A percentile compares a stretch with the other conserved stretches of the same genome.
Conservation (phyloP, 257 asterid species). For the Solanum chiquidenum region DNA sequence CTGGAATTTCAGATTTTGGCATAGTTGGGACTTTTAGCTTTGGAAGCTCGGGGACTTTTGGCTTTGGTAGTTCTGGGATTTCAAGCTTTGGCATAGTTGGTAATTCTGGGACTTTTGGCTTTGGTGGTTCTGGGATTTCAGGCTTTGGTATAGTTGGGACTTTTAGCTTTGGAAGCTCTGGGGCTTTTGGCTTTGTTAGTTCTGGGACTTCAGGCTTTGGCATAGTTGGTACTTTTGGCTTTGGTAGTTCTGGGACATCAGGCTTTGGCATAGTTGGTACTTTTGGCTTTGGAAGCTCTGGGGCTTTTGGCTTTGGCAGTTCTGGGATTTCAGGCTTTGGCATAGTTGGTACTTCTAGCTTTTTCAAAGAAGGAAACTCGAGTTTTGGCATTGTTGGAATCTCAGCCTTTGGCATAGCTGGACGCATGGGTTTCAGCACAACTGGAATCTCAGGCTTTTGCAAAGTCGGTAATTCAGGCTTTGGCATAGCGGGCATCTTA, state of each 20-base stretch:
- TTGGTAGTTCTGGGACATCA: neutral
- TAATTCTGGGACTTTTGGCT: neutral
- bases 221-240: neutral
- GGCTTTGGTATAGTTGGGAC: neutral
- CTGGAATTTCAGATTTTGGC: too few species aligned
- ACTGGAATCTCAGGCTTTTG: neutral
- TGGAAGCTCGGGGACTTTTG: too few species aligned
- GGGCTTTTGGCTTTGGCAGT: neutral
- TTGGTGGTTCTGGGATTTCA: neutral
- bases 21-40: too few species aligned
- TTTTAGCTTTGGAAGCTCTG: neutral
- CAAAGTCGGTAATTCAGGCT: neutral
- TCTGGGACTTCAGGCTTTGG: conserved; percentile 2
- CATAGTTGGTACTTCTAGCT: neutral
- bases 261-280: neutral
- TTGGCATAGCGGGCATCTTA: neutral
- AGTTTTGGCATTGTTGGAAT: neutral
- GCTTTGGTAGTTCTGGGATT: neutral
- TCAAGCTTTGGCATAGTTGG: neutral
- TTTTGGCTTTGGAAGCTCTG: neutral
- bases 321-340: conserved; percentile 4
- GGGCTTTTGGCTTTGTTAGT: neutral
- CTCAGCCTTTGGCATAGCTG: neutral
- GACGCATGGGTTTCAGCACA: neutral
- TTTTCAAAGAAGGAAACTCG: neutral